Percentiles rank a stretch among this genome's conserved stretches.
Conservation (phyloP, 371 early-diverging fungal genomes). For the Apophysomyces sp. region DNA sequence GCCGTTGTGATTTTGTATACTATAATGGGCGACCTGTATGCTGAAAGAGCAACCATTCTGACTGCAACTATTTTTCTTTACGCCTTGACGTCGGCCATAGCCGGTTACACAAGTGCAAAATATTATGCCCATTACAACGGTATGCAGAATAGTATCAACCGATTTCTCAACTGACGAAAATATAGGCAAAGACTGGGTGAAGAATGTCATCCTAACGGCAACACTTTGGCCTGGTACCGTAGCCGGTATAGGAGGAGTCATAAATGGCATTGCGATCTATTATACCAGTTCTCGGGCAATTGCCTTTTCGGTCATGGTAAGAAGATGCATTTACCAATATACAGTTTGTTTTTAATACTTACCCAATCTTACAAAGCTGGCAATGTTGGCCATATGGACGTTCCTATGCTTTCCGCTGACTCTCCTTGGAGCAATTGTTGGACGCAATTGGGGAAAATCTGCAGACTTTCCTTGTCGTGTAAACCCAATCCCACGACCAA, state of each 20-base stretch:
- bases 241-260: slow-evolving; percentile 52
- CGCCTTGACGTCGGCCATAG: slow-evolving; percentile 70
- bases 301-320: slow-evolving; percentile 73
- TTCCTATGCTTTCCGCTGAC: slow-evolving; percentile 80
- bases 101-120: slow-evolving; percentile 71
- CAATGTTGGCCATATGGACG: slow-evolving; percentile 71
- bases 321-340: neutral
- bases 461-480: slow-evolving; percentile 80
- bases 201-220: slow-evolving; percentile 69
- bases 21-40: slow-evolving; percentile 71
- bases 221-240: slow-evolving; percentile 72
- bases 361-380: slow-evolving; percentile 36
- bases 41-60: slow-evolving; percentile 78
- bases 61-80: slow-evolving; percentile 81
- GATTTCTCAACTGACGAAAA: too few relatives aligned
- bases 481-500: slow-evolving; percentile 79
- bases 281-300: slow-evolving; percentile 79
- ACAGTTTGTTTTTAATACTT: neutral
- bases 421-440: slow-evolving; percentile 75
- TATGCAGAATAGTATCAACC: slow-evolving; percentile 1
- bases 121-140: slow-evolving; percentile 76
- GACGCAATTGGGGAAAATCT: slow-evolving; percentile 66
- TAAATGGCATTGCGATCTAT: slow-evolving; percentile 77
- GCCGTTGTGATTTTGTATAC: slow-evolving; percentile 71
- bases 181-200: slow-evolving; percentile 70